Evolutionary conservation across 2,329 filamentous ascomycete genomes (phyloP), one percentile per base, ranked within the genome.

Genomic region (Hymenoscyphus repandus): DNA sequence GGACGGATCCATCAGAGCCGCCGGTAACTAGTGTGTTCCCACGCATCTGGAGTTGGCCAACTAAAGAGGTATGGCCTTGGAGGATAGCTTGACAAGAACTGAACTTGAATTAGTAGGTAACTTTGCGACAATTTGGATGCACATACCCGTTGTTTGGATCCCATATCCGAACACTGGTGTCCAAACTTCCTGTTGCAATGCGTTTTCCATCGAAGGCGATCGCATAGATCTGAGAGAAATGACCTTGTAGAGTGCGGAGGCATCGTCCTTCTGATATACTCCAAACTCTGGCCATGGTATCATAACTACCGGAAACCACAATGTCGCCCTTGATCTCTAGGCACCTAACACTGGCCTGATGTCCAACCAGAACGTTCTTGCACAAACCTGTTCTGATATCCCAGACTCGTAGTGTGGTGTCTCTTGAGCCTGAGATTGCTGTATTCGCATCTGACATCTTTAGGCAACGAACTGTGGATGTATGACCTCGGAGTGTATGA

Each of bases 211-310:
- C 93, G 69, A 97, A 99, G 1, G 93, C 93, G 66, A 99, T 95
- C 17, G 93, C 93, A 67, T 99, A 99, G 52, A 99, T 99, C 67
- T 99, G 93, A 66, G 92, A 97, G 71, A 96, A 99, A 70, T 99
- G 93, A 0, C 93, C 93, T 40, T 86, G 85, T 36, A 99, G 76
- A 0, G 90, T 96, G 59, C 92, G 85, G 49, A 97, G 74, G 68
- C 93, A 99, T 56, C 90, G 84, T 30, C 93, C 93, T 70, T 96
- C 89, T 1, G 90, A 95, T 47, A 99, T 97, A 68, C 89, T 96
- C 93, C 93, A 99, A 51, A 99, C 92, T 62, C 90, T 86, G 18
- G 93, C 93, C 18, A 90, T 96, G 6, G 93, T 96, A 68, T 99
- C 93, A 70, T 99, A 99, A 69, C 90, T 96, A 51, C 93, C 93